phyloP scores from a whole-genome alignment of 2,329 filamentous ascomycete species.

The Metarhizium guizhouense region DNA sequence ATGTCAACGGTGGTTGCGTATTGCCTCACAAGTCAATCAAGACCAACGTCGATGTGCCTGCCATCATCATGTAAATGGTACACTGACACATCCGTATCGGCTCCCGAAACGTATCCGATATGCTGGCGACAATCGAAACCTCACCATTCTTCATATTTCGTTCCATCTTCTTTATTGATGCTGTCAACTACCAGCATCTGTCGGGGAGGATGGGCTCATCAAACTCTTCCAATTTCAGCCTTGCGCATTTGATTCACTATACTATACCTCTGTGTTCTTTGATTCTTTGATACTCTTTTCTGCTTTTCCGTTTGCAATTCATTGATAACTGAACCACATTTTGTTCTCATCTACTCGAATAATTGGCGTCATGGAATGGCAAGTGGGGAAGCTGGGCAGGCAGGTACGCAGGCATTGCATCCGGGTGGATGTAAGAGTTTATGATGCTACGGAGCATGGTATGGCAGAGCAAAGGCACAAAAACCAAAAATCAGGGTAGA shows the following conservation, averaged over 20 bases:
- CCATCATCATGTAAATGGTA: conserved; percentile 52
- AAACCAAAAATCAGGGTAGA: not conserved
- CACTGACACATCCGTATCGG: not conserved
- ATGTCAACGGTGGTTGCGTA: conserved; percentile 93
- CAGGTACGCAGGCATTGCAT: not conserved
- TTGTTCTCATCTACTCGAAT: not conserved
- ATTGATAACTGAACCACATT: not conserved
- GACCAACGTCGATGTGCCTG: conserved; percentile 79
- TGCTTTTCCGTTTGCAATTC: not conserved
- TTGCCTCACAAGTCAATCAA: conserved; percentile 99
- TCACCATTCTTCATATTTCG: not conserved
- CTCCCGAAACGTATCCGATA: not conserved
- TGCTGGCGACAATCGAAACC: not conserved
- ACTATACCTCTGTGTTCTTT: not conserved
- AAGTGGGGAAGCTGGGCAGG: not conserved
- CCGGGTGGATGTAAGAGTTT: not conserved
- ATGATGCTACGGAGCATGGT: not conserved
- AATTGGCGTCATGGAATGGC: conserved; percentile 1
- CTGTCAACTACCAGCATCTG: not conserved
- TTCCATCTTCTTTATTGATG: not conserved
- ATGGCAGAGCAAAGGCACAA: not conserved
- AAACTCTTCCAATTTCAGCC: not conserved
- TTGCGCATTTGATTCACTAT: not conserved
- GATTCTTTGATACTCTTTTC: not conserved
- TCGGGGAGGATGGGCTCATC: not conserved